Base-by-base conservation (phyloP, 208 protist species). In the Kentomonas sorsogonicus region DNA sequence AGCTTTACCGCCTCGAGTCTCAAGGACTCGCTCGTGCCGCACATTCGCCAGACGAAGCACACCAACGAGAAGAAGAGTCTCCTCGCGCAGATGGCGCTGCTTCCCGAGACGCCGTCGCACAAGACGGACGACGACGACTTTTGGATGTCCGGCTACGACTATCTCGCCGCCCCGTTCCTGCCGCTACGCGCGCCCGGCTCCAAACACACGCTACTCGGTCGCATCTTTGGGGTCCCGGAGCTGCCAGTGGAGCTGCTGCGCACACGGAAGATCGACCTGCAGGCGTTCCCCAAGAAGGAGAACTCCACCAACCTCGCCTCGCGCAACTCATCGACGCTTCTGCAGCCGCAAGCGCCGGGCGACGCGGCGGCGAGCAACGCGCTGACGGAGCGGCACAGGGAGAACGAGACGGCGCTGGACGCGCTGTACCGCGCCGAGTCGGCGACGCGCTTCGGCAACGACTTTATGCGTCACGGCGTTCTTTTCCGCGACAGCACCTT, bases 381-480 rank as follows among this genome's bases (percentile, higher is more conserved):
- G 6, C 29, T 43, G 29, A 7, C 31, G 2, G 22, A 3, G 16
- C 3, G 27, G 22, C 20, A 6, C 1, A n/a, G n/a, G n/a, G 40
- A 46, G 36, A 31, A 44, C n/a, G 67, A 66, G 25, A 76, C 72
- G 30, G 64, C 68, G 36, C 54, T 74, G 25, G 72, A 79, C 34
- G 69, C 62, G 34, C 66, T 88, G 52, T 80, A 84, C 52, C 73
- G 79, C 2, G 76, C 69, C 16, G 74, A 82, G 43, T 58, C 63
- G 9, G 66, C 72, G 0, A 69, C 81, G 5, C 78, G 79, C 39
- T 88, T 89, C 48, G 86, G 86, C 41, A 88, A 86, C 67, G 77
- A 89, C 48, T 93, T 83, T 54, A 79, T 93, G 13, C 81, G 79
- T 44, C 85, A 93, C 66, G 86, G 86, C 3, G 74, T 93, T 2